Evolutionary conservation across 306 rosid species (phyloP), one percentile per base, ranked within the genome.

Genomic region (Adenanthera pavonina): DNA sequence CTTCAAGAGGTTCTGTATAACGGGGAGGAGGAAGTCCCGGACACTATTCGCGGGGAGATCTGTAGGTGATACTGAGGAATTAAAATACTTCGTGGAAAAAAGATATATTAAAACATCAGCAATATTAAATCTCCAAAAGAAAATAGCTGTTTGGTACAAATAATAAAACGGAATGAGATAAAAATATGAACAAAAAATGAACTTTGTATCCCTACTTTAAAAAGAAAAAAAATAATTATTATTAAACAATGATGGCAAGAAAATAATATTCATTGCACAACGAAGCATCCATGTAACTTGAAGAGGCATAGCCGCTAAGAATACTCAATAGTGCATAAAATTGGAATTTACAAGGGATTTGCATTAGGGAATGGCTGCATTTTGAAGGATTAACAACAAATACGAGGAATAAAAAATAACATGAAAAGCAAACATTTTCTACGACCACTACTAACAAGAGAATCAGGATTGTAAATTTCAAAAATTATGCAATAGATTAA

Each of bases 1-100:
- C 81, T 82, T 93, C 74, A 92, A 67, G 62, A 95, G 88, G 83
- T 93, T 95, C 87, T 95, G 97, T 67, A 95, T 89, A 20, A 94
- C 85, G 48, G 99, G 99, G 78, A 93, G 84, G 80, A 93, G 92
- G 83, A 81, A 89, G 56, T 95, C 97, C 34, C 96, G 89, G 44
- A 95, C 81, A 71, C 94, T 89, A 66, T 81, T 87, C 54, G 91
- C 85, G 12, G 99, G 90, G 80, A 92, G 82, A 87, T 95, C 98
- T 93, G 86, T 43, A 89, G 79, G 75, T 69, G 61, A 77, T n/a
- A 81, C 30, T 62, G 17, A 59, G 48, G 44, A 30, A 79, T 77
- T 79, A 60, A 75, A 70, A 69, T 68, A 60, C 61, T 72, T n/a
- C 56, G 76, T 17, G 10, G 40, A 56, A 60, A 41, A 41, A 54